Percentiles rank a stretch among this genome's conserved stretches.
These are phyloP conservation scores for Ophiostoma quercus DNA, from an alignment of 2,329 filamentous ascomycete genomes.

Conservation along the genomic window DNA sequence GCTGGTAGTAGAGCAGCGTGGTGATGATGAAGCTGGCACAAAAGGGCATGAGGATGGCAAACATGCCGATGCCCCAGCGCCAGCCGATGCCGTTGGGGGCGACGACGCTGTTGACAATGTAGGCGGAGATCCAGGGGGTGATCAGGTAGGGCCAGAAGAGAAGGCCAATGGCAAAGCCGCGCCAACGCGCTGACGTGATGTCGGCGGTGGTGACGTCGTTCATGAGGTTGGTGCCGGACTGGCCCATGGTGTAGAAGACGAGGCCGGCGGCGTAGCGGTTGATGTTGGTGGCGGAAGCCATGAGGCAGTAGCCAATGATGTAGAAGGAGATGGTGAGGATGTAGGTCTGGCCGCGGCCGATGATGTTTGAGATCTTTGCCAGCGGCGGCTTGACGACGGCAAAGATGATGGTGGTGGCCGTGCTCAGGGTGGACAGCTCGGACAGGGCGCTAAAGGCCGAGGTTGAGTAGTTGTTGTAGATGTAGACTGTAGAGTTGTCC, in stretches of 20 bases:
- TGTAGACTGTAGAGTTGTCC: constrained; percentile 32
- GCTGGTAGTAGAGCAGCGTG: constrained; percentile 46
- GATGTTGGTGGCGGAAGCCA: constrained; percentile 46
- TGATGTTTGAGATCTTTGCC: constrained; percentile 57
- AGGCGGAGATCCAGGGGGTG: constrained; percentile 52
- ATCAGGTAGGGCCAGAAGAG: constrained; percentile 49
- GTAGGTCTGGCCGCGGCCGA: constrained; percentile 53
- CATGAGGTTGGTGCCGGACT: constrained; percentile 54
- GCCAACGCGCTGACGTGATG: constrained; percentile 49
- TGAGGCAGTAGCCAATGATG: constrained; percentile 52
- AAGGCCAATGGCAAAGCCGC: constrained; percentile 47
- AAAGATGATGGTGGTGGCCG: constrained; percentile 37
- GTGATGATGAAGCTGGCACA: constrained; percentile 46
- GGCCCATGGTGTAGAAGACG: constrained; percentile 55
- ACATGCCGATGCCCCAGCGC: constrained; percentile 55
- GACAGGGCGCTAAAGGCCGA: constrained; percentile 34
- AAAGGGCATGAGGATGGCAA: constrained; percentile 51
- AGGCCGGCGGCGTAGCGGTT: constrained; percentile 50
- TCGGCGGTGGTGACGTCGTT: constrained; percentile 61
- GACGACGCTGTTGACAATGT: constrained; percentile 38
- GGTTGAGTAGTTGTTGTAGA: constrained; percentile 34
- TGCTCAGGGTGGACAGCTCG: constrained; percentile 32
- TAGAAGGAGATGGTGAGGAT: constrained; percentile 50
- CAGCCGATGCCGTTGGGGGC: constrained; percentile 38
- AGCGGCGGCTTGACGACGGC: constrained; percentile 56